Evolutionary conservation across 805 yeast species (phyloP).

Genomic region (Wickerhamomyces ciferrii): DNA sequence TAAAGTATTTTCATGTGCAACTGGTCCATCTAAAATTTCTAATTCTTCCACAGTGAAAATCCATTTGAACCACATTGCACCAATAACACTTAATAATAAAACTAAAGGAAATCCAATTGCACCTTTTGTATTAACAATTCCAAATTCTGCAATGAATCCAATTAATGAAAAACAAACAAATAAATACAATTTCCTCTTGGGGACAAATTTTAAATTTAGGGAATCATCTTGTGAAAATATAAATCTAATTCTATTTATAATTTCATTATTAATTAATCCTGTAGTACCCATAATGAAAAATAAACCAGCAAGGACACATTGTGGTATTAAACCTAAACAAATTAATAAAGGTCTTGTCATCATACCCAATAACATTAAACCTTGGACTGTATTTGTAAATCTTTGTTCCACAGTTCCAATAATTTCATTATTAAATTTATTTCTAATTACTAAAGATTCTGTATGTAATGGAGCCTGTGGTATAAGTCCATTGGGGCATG

Average conservation of each 20-base stretch:
- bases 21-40: conserved; percentile 57
- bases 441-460: conserved; percentile 56
- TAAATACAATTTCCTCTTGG: conserved; percentile 34
- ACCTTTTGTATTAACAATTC: conserved; percentile 78
- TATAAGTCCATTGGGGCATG: conserved; percentile 93
- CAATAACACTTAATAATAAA: conserved; percentile 56
- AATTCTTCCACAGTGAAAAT: conserved; percentile 61
- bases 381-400: conserved; percentile 79
- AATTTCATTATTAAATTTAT: conserved; percentile 13
- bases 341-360: conserved; percentile 85
- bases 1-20: conserved; percentile 51
- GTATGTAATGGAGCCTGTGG: conserved; percentile 98
- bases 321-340: conserved; percentile 83
- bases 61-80: conserved; percentile 60
- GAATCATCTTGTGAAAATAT: conserved; percentile 35
- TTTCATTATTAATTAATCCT: conserved; percentile 64
- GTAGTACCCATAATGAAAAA: conserved; percentile 91
- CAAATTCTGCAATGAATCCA: conserved; percentile 79
- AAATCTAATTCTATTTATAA: conserved; percentile 58
- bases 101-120: conserved; percentile 95
- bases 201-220: conserved; percentile 21
- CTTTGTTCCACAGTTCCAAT: conserved; percentile 79
- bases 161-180: conserved; percentile 55
- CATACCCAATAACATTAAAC: conserved; percentile 74
- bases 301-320: conserved; percentile 86